These are phyloP conservation scores for Fusarium scirpi DNA, from an alignment of 2,329 filamentous ascomycete genomes.

Conservation along the genomic window DNA sequence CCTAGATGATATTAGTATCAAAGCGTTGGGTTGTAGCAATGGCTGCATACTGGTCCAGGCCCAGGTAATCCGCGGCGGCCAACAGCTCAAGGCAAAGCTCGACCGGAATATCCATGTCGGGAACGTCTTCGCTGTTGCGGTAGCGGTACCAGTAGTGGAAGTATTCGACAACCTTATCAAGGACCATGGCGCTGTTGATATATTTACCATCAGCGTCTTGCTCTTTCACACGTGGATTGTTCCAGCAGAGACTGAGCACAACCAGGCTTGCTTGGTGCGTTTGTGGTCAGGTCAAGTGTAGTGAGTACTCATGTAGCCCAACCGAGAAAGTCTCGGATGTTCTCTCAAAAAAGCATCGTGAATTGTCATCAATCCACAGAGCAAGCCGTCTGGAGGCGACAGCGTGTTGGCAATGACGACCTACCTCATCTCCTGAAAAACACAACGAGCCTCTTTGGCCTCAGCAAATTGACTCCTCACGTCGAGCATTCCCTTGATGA, in stretches of 20 bases:
- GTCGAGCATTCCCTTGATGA: conserved; percentile 81
- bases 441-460: conserved; percentile 71
- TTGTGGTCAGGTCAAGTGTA: conserved; percentile 74
- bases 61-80: conserved; percentile 81
- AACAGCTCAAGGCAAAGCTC: conserved; percentile 83
- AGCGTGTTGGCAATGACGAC: conserved; percentile 35
- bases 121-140: conserved; percentile 76
- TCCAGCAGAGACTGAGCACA: conserved; percentile 26
- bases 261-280: conserved; percentile 29
- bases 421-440: conserved; percentile 80
- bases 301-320: conserved; percentile 64
- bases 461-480: conserved; percentile 76
- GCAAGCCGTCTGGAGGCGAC: conserved; percentile 22
- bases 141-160: conserved; percentile 85
- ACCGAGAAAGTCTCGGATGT: conserved; percentile 47
- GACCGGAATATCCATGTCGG: conserved; percentile 83
- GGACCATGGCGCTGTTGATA: conserved; percentile 71
- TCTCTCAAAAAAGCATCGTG: conserved; percentile 63
- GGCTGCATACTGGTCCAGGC: conserved; percentile 67
- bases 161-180: conserved; percentile 86
- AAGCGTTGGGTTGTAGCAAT: conserved; percentile 35
- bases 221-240: conserved; percentile 20
- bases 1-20: conserved; percentile 51
- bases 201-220: conserved; percentile 43
- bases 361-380: conserved; percentile 54